These are phyloP conservation scores for Colletotrichum truncatum DNA, from an alignment of 2,329 filamentous ascomycete genomes.

Conservation along the genomic window DNA sequence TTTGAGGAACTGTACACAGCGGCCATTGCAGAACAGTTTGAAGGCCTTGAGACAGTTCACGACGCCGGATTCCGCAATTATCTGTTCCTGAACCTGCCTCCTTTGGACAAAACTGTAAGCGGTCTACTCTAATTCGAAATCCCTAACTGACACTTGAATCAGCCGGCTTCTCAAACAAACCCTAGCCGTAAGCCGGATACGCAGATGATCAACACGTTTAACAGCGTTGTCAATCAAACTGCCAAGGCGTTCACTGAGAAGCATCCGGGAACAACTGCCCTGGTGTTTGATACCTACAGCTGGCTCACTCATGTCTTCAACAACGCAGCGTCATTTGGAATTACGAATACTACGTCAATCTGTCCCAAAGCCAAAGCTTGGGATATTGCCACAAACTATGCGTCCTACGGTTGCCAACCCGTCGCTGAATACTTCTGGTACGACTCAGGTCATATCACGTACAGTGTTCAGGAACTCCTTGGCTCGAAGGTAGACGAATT, in stretches of 20 bases:
- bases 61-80: conserved; percentile 59
- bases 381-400: conserved; percentile 34
- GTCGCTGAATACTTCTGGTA: conserved; percentile 43
- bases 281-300: conserved; percentile 43
- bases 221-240: conserved; percentile 4
- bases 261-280: conserved; percentile 31
- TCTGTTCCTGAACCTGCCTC: conserved; percentile 61
- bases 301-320: conserved; percentile 41
- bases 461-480: not conserved
- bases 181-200: not conserved
- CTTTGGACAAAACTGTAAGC: conserved; percentile 43
- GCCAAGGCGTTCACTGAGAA: conserved; percentile 41
- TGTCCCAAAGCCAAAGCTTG: conserved; percentile 36
- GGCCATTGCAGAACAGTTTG: conserved; percentile 4
- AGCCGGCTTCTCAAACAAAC: conserved; percentile 12
- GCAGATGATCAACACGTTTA: conserved; percentile 13
- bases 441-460: conserved; percentile 37
- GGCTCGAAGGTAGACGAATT: conserved; percentile 11
- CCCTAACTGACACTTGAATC: not conserved
- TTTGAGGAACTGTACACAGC: conserved; percentile 14
- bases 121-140: rapidly evolving
- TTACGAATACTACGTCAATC: conserved; percentile 39
- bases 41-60: conserved; percentile 48
- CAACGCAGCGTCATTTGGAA: conserved; percentile 35
- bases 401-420: conserved; percentile 38